Percentiles rank a stretch among this genome's conserved stretches.
Evolutionary conservation across 2,329 filamentous ascomycete genomes (phyloP).

Genomic region (Ceratocystis papillata): DNA sequence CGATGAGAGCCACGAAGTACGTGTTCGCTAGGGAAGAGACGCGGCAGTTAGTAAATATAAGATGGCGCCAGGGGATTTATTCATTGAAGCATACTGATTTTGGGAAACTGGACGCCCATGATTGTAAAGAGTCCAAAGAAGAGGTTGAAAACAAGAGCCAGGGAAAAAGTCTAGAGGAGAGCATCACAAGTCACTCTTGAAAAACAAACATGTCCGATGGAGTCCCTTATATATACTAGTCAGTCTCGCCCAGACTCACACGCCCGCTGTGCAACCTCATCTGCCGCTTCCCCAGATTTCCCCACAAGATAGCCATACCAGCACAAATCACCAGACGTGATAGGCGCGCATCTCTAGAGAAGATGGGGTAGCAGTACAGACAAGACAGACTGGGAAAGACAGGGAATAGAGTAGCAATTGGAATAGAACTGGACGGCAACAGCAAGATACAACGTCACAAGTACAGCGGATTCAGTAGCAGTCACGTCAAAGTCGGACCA

Average conservation of each 20-base stretch:
- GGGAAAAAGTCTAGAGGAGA: not conserved
- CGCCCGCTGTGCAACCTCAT: not conserved
- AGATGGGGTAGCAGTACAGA: not conserved
- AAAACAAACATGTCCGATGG: not conserved
- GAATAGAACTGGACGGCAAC: not conserved
- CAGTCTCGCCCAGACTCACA: not conserved
- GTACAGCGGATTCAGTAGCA: not conserved
- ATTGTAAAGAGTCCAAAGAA: not conserved
- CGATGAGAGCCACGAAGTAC: constrained; percentile 32
- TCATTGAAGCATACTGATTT: constrained; percentile 17
- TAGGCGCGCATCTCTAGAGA: constrained; percentile 10
- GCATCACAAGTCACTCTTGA: not conserved
- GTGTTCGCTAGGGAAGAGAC: constrained; percentile 27
- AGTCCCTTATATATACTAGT: not conserved
- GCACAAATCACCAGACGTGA: not conserved
- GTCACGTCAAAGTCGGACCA: not conserved
- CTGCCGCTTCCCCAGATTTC: constrained; percentile 11
- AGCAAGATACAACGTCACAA: not conserved
- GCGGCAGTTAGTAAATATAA: not conserved
- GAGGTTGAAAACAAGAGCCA: not conserved
- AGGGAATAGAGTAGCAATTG: no score
- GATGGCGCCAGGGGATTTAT: not conserved
- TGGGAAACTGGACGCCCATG: constrained; percentile 23
- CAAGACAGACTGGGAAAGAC: not conserved
- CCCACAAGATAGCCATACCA: not conserved